Conservation (phyloP, 2,329 filamentous ascomycete genomes). For the Fusarium acutatum region DNA sequence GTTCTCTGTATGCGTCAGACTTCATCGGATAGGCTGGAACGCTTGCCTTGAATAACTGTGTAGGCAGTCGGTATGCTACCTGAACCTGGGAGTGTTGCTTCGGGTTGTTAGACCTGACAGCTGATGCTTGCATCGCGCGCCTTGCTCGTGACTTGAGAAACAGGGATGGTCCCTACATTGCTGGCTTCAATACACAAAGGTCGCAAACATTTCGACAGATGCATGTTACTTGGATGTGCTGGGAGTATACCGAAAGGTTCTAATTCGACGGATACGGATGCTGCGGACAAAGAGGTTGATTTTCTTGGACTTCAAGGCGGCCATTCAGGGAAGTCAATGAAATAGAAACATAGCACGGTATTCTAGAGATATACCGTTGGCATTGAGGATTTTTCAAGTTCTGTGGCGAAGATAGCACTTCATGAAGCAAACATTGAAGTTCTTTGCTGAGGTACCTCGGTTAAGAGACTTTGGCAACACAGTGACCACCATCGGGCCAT, state of each 20-base stretch:
- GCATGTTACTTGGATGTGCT: too few species aligned
- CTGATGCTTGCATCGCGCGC: not conserved
- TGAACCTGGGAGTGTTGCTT: not conserved
- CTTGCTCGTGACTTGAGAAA: not conserved
- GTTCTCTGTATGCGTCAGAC: not conserved
- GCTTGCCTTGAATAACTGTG: too few species aligned
- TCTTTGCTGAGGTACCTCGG: not conserved
- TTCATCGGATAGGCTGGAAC: not conserved
- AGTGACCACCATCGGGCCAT: not conserved
- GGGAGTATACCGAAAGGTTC: too few species aligned
- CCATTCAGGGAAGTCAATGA: too few species aligned
- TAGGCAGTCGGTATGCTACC: not conserved
- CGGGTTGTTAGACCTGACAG: not conserved
- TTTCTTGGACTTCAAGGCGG: too few species aligned
- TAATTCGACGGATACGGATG: not conserved
- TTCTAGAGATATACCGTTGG: rapidly evolving
- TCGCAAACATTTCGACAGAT: rapidly evolving
- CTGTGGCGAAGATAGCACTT: not conserved
- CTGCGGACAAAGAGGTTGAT: too few species aligned
- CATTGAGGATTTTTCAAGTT: rapidly evolving
- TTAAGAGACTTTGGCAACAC: not conserved
- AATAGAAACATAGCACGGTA: rapidly evolving
- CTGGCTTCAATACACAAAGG: rapidly evolving
- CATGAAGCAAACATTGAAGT: not conserved
- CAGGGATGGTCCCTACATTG: not conserved